Evolutionary conservation across 495 filamentous ascomycete genomes (phyloP).

Genomic region (Daldinia grandis): DNA sequence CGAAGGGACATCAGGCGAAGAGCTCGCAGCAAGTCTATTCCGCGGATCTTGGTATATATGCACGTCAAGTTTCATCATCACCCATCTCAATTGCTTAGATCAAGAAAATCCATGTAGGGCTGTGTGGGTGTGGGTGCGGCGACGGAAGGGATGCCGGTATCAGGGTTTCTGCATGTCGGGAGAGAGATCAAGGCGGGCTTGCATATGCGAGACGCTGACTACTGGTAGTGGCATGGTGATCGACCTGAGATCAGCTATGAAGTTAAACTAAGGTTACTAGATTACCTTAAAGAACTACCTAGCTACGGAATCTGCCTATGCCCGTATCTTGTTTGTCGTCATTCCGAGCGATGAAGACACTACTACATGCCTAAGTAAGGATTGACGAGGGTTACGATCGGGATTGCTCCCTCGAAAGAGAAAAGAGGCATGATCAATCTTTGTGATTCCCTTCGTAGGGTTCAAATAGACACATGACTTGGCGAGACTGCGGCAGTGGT

Average conservation of each 20-base stretch:
- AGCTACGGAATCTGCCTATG: too few species aligned
- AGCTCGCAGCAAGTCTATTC: background rate
- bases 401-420: background rate
- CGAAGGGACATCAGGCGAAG: background rate
- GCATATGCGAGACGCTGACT: background rate
- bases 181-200: background rate
- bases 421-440: background rate
- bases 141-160: slow-evolving; percentile 80
- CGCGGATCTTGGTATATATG: background rate
- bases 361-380: background rate
- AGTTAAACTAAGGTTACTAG: background rate
- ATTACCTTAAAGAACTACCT: background rate
- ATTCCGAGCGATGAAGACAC: background rate
- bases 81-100: background rate
- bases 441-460: background rate
- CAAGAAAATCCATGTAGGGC: background rate
- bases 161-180: slow-evolving; percentile 58
- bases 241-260: background rate
- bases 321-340: background rate
- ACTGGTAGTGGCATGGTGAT: background rate
- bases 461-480: slow-evolving; percentile 20
- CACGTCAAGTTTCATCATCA: background rate
- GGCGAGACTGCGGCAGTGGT: slow-evolving; percentile 19
- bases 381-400: background rate
- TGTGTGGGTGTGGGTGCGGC: slow-evolving; percentile 7